Percentiles rank a stretch among this genome's conserved stretches.
Evolutionary conservation across 1,284 basidiomycete species (phyloP).

Genomic region (Pholiota adiposa): DNA sequence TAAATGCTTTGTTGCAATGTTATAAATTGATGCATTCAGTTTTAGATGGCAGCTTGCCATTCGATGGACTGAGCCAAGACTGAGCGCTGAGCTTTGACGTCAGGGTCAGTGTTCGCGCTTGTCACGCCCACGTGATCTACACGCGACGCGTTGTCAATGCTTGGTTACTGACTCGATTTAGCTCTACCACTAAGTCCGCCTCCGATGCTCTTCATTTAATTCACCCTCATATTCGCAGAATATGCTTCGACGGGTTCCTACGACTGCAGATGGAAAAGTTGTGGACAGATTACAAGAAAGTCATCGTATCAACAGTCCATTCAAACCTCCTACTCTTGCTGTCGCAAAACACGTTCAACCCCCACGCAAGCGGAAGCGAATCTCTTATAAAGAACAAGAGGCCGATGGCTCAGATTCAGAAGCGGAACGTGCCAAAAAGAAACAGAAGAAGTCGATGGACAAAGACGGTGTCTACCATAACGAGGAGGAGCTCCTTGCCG

Average conservation of each 20-base stretch:
- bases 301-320: slow-evolving; percentile 74
- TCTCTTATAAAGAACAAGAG: slow-evolving; percentile 78
- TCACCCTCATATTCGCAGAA: neutral
- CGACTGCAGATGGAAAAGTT: slow-evolving; percentile 66
- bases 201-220: neutral
- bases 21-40: too few relatives aligned
- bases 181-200: neutral
- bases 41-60: too few relatives aligned
- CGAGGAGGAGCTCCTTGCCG: slow-evolving; percentile 59
- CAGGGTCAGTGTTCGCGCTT: too few relatives aligned
- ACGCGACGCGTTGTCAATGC: slow-evolving; percentile 19
- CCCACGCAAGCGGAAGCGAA: slow-evolving; percentile 79
- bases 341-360: slow-evolving; percentile 63
- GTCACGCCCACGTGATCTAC: slow-evolving; percentile 18
- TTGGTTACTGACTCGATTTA: neutral
- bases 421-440: slow-evolving; percentile 44
- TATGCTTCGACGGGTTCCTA: slow-evolving; percentile 75
- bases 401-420: slow-evolving; percentile 59
- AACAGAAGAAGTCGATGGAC: slow-evolving; percentile 61
- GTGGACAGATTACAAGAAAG: slow-evolving; percentile 74
- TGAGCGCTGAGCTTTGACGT: too few relatives aligned
- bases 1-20: too few relatives aligned
- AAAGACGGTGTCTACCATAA: slow-evolving; percentile 58
- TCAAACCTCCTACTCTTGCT: slow-evolving; percentile 71
- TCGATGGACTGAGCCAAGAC: too few relatives aligned